Evolutionary conservation across 2,329 filamentous ascomycete genomes (phyloP), one percentile per base, ranked within the genome.

Genomic region (Stachybotrys chartarum): DNA sequence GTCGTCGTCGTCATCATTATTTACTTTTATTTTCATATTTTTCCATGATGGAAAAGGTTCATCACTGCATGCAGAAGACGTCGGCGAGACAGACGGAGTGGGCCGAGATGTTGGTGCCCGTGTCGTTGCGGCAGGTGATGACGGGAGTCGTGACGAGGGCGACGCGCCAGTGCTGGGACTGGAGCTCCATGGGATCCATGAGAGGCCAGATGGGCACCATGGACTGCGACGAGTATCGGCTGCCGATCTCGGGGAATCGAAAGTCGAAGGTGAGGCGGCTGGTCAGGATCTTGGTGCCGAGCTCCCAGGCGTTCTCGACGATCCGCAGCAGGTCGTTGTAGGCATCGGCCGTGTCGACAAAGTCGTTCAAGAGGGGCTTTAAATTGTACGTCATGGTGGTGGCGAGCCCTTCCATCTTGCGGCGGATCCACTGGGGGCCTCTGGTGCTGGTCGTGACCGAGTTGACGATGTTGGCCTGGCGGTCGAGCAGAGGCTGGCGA

Each of bases 81-180:
- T 78, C 75, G 1, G 76, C 72, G 64, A 76, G 67, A 45, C 72
- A 65, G 24, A 80, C 68, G 7, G 73, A 74, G 55, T 74, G 75
- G 2, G 75, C 71, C 30, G 73, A 70, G 50, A 79, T 75, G 54
- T 72, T 74, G 49, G 66, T 63, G 14, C 75, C 77, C 2, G 68
- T 74, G 44, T 83, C 79, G 58, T 81, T 79, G 35, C 79, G 73
- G 60, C 80, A 75, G 2, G 78, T 82, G 50, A 83, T 74, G 8
- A 78, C 74, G 1, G 81, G 81, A 0, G 80, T 82, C 6, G 80
- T 76, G 31, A 80, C 77, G 1, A 82, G 70, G 54, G 77, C 75
- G n/a, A 84, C 66, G 6, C 80, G 75, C 67, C 72, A 77, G 61
- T 82, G 78, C 61, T 73, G 72, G 6, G 72, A 68, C 67, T 82